Evolutionary conservation across 176 grass and related monocot species (phyloP), one percentile per base, ranked within the genome.

Genomic region (Triticum dicoccoides): DNA sequence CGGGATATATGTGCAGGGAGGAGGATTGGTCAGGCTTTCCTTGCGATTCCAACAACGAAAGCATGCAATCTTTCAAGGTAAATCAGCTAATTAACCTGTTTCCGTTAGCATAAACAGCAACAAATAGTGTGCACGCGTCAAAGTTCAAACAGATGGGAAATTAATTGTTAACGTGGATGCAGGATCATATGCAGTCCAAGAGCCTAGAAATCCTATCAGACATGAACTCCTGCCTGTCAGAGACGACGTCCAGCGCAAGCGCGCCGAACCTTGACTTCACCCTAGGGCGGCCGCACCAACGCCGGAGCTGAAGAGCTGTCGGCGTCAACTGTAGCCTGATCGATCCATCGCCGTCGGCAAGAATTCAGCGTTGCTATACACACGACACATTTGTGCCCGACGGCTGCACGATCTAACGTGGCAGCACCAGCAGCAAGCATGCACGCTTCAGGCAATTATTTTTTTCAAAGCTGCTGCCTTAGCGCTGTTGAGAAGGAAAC

Each of bases 251-350:
- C 15, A 90, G 89, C 71, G 67, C 71, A 24, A 91, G 83, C 80
- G 89, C 84, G 42, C 72, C 86, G 44, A 94, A 91, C 87, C 86
- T 94, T 1, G 92, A 94, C 76, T 94, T 94, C 89, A 94, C 92
- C 37, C 85, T 94, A 44, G 92, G 92, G 20, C 79, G 88, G 10
- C 56, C 79, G 2, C 84, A 90, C n/a, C 80, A 72, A 39, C 72
- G 52, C 30, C 88, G 79, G 47, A 90, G 32, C 65, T 86, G 11
- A 78, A 24, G n/a, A 14, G 35, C 38, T 6, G 51, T 54, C 51
- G 51, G 51, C 51, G 15, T 54, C 51, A 54, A 54, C 15, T 54
- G 51, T 17, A 54, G 1, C 15, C 51, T 54, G 5, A 54, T 54
- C 15, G 5, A 54, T 54, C 51, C 37, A 2, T 30, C 49, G 5